Evolutionary conservation across 2,329 filamentous ascomycete species (phyloP), one percentile per base, ranked within the genome.

Genomic region (Balansia obtecta): DNA sequence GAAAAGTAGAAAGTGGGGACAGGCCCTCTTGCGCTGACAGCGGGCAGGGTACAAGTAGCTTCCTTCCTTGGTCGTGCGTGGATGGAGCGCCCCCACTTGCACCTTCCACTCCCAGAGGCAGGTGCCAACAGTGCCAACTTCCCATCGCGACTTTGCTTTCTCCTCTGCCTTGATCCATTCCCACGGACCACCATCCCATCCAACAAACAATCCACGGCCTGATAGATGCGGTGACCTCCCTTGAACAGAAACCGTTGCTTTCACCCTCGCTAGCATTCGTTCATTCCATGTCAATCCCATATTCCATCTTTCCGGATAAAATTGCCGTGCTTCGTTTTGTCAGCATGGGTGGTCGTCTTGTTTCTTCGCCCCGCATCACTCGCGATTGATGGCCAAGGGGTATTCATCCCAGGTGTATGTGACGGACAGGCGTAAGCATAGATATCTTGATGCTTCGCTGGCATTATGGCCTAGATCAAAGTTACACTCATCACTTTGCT

Each of bases 351-450:
- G 34, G 34, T 15, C 34, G 34, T 37, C 40, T 42, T 12, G 34
- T 13, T 13, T 13, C 9, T 10, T 34, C 33, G 33, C 39, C 39
- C 39, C 16, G 39, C 39, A 22, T 4, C 18, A n/a, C n/a, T 41
- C 39, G 39, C 39, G 39, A n/a, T 20, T 22, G 39, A 16, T 16
- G 6, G 39, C n/a, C 39, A 41, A 20, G 34, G 2, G 34, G 11
- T 37, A 37, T 37, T 37, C 33, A 12, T 37, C 33, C 18, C 15
- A 33, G 69, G 68, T 8, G 67, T 77, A 10, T 74, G 69, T 48
- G 73, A 77, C 51, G 74, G 74, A 0, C 74, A 77, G 53, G 71
- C 69, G 68, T 71, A 50, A 64, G 68, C 65, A 44, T 8, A 6
- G 2, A 38, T 0, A 33, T 16, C 10, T 12, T 15, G 4, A 11